phyloP scores from a whole-genome alignment of 352 stramenopile genomes.

The Phytophthora megakarya region DNA sequence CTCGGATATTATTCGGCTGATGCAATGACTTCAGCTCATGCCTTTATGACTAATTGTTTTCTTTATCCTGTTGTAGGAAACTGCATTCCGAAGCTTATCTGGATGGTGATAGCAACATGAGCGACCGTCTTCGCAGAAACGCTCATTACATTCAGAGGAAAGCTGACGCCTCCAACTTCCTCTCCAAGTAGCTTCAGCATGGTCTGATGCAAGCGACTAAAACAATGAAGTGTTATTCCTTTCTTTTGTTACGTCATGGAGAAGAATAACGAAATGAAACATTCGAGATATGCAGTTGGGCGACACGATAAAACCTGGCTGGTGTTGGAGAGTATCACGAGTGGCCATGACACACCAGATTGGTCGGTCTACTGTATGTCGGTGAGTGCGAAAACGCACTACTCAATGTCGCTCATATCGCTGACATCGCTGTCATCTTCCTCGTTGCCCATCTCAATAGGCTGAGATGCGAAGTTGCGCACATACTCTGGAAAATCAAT shows the following conservation, averaged over 20 bases:
- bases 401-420: conserved; percentile 85
- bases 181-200: conserved; percentile 63
- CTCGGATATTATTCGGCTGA: neutral
- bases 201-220: conserved; percentile 3
- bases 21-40: neutral
- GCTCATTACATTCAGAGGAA: conserved; percentile 87
- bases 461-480: conserved; percentile 73
- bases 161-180: conserved; percentile 78
- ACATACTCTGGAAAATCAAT: conserved; percentile 68
- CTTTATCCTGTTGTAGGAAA: conserved; percentile 40
- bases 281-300: conserved; percentile 26
- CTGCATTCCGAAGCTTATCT: conserved; percentile 80
- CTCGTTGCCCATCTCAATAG: conserved; percentile 71
- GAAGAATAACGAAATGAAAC: conserved; percentile 28
- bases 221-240: conserved; percentile 38
- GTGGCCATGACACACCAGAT: conserved; percentile 14
- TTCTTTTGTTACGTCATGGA: conserved; percentile 27
- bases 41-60: conserved; percentile 10
- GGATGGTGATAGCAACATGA: conserved; percentile 62
- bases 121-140: conserved; percentile 77
- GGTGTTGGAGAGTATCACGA: neutral
- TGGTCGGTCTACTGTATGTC: conserved; percentile 32
- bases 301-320: conserved; percentile 22
- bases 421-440: conserved; percentile 84
- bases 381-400: neutral